Conservation (phyloP, 768 basidiomycete species). For the Psilocybe cyanescens region DNA sequence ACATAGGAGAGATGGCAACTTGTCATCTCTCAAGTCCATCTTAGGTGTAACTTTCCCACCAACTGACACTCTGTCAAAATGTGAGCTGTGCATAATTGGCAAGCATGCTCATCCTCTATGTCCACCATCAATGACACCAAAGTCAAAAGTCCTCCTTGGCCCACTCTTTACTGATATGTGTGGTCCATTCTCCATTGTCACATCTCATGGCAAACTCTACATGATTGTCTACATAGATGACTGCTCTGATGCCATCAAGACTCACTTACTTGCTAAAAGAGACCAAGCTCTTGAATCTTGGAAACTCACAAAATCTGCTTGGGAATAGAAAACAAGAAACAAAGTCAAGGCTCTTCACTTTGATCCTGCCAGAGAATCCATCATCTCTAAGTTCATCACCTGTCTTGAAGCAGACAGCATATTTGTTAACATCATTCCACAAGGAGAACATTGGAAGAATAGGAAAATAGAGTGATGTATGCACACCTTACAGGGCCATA, state of each 20-base stretch:
- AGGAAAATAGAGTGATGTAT: conserved; percentile 12
- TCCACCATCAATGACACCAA: not conserved
- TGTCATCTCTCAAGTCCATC: not conserved
- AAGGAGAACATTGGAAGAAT: conserved; percentile 16
- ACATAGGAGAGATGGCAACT: conserved; percentile 24
- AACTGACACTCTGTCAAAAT: conserved; percentile 11
- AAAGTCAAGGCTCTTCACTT: conserved; percentile 15
- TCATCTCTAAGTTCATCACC: conserved; percentile 1
- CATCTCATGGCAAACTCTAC: conserved; percentile 20
- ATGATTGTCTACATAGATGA: conserved; percentile 23
- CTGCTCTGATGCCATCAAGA: conserved; percentile 14
- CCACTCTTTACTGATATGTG: conserved; percentile 27
- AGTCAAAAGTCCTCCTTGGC: conserved; percentile 3
- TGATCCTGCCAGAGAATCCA: conserved; percentile 24
- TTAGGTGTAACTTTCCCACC: conserved; percentile 13
- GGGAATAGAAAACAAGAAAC: conserved; percentile 9
- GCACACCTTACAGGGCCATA: conserved; percentile 10
- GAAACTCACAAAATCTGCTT: not conserved
- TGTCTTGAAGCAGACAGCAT: conserved; percentile 12
- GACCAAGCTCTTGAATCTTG: conserved; percentile 4
- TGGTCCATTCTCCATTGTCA: conserved; percentile 25
- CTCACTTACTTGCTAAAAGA: not conserved
- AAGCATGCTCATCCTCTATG: conserved; percentile 24
- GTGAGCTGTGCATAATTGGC: conserved; percentile 28
- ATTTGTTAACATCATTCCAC: conserved; percentile 11